A percentile compares a stretch with the other conserved stretches of the same genome.
These are phyloP conservation scores for Alliaria petiolata DNA, from an alignment of 345 rosid species.

Conservation along the genomic window DNA sequence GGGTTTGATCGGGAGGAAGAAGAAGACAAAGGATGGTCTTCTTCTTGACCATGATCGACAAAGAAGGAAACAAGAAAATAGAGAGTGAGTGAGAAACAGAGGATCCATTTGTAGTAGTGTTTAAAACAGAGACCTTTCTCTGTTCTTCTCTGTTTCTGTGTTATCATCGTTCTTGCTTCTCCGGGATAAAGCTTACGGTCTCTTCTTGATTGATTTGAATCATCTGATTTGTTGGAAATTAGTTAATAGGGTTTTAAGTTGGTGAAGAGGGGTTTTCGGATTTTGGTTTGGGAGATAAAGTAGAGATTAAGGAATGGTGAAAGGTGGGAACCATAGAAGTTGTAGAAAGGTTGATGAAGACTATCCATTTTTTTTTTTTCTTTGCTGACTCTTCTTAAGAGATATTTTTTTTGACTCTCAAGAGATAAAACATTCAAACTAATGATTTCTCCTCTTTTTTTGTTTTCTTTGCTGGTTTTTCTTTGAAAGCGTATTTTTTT, in stretches of 20 bases:
- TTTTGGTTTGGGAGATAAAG: conserved; percentile 43
- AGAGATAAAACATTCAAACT: background rate
- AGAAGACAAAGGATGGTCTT: conserved; percentile 37
- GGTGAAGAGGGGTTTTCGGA: conserved; percentile 40
- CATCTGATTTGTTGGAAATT: conserved; percentile 9
- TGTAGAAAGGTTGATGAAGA: conserved; percentile 27
- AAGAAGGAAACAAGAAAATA: conserved; percentile 74
- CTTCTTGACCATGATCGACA: conserved; percentile 48
- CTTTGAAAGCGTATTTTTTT: background rate
- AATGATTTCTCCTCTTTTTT: background rate
- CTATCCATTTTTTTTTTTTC: background rate
- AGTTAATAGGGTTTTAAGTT: conserved; percentile 21
- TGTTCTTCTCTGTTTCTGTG: conserved; percentile 36
- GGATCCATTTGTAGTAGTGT: conserved; percentile 78
- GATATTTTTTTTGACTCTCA: no score
- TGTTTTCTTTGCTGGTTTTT: background rate
- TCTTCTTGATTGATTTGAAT: background rate
- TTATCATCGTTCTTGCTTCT: conserved; percentile 42
- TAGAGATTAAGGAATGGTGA: conserved; percentile 51
- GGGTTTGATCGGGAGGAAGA: conserved; percentile 33
- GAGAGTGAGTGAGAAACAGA: conserved; percentile 65
- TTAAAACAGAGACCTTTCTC: conserved; percentile 47
- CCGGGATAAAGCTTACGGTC: conserved; percentile 37
- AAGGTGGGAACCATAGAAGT: conserved; percentile 27
- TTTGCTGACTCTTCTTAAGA: background rate